Evolutionary conservation across 2,329 filamentous ascomycete genomes (phyloP), one percentile per base, ranked within the genome.

Genomic region (Xylaria sp.): DNA sequence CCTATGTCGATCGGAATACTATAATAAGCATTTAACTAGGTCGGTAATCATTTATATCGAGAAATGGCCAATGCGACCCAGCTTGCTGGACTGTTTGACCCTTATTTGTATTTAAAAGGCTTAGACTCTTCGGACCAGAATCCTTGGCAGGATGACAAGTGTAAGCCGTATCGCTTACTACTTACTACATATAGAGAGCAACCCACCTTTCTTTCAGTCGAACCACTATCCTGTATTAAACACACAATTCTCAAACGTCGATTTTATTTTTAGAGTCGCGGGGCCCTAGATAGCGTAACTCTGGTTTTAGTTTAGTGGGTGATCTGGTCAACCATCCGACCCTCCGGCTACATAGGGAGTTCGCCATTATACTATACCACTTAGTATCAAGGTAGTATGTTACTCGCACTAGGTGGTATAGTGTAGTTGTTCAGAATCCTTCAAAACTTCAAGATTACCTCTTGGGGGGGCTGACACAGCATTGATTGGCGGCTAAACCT

Each of bases 151-250:
- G 63, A 69, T 69, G 67, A 69, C 67, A 66, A 46, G 59, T 67
- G 67, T 69, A 69, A 69, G 63, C 67, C 33, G 25, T 56, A 49
- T 56, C 67, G 67, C 67, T 69, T 69, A 69, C 67, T 69, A 64
- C 62, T 58, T 62, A 59, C 33, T 39, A 46, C 56, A 68, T 51
- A 36, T 41, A 55, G 9, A 61, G 25, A 33, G 58, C 41, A 66
- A 20, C 48, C 63, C 67, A 62, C 46, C 63, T 46, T 59, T 54
- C 13, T 25, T 10, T 25, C 55, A 31, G 52, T 69, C 60, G 63
- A 67, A 61, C 67, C 60, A 69, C 64, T 55, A 51, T 36, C 41
- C 12, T 41, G 15, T 23, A 18, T 51, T 23, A 28, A 43, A 66
- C 57, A 62, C 59, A 43, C 46, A 66, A 66, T 66, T 59, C 54